phyloP scores from a whole-genome alignment of 805 yeast genomes.

The Pichia nanzhaoensis region DNA sequence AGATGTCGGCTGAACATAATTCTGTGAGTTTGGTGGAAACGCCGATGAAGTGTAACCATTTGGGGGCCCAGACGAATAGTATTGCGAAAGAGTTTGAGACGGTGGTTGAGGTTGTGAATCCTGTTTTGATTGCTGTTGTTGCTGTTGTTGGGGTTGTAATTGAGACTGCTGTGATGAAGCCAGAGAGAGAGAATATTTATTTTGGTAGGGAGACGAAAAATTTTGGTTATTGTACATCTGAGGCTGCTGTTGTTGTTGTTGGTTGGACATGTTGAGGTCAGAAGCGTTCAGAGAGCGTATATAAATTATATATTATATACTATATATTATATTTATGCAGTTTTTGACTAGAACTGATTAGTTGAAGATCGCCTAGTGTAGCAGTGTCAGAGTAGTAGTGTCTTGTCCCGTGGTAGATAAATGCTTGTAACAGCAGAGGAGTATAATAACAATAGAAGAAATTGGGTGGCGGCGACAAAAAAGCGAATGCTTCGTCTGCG shows the following conservation, averaged over 20 bases:
- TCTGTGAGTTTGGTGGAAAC: background rate
- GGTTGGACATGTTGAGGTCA: background rate
- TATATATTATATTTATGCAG: no score
- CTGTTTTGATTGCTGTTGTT: constrained; percentile 4
- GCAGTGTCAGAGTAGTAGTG: no score
- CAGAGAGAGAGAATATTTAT: constrained; percentile 16
- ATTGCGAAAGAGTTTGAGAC: background rate
- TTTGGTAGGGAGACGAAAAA: constrained; percentile 12
- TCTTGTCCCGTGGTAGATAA: no score
- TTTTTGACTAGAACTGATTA: no score
- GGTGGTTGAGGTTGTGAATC: constrained; percentile 1
- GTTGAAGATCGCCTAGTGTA: no score
- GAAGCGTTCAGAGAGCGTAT: no score
- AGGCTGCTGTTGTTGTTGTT: background rate
- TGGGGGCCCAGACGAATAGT: background rate
- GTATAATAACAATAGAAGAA: background rate
- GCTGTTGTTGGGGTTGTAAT: constrained; percentile 17
- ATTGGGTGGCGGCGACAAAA: no score
- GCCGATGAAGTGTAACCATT: no score
- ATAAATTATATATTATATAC: no score
- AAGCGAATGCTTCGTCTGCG: no score
- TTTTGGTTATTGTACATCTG: background rate
- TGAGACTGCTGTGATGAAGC: constrained; percentile 15
- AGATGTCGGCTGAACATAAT: no score
- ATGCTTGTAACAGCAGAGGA: no score